Percentiles rank a stretch among this genome's conserved stretches.
Conservation (phyloP, 1,139 yeast genomes). For the Keqinozyma sinolaborantium region DNA sequence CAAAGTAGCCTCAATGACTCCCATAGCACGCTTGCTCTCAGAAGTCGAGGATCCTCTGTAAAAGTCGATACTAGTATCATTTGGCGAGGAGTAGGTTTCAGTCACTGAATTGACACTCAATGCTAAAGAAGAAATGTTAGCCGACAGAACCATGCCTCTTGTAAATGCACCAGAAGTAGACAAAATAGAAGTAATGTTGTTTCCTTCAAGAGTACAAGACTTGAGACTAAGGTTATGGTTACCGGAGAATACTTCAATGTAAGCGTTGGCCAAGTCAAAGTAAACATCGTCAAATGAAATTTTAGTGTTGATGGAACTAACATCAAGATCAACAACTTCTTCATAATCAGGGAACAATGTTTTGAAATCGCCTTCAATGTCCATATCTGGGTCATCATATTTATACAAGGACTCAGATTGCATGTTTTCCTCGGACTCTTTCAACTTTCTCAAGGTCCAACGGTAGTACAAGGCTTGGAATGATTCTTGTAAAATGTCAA, state of each 20-base stretch:
- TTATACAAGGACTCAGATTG: constrained; percentile 62
- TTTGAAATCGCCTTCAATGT: constrained; percentile 71
- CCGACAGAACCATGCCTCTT: constrained; percentile 22
- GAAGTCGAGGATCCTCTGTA: constrained; percentile 62
- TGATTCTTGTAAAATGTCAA: constrained; percentile 20
- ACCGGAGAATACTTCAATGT: constrained; percentile 24
- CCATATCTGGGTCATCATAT: constrained; percentile 59
- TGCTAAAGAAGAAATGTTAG: constrained; percentile 43
- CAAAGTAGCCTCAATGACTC: constrained; percentile 47
- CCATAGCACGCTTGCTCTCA: constrained; percentile 62
- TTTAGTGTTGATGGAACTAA: constrained; percentile 14
- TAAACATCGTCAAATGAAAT: constrained; percentile 28
- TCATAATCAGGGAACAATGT: constrained; percentile 85
- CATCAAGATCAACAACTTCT: constrained; percentile 45
- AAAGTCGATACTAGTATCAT: constrained; percentile 46
- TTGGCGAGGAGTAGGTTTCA: constrained; percentile 14
- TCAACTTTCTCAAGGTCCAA: constrained; percentile 73
- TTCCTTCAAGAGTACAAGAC: constrained; percentile 40
- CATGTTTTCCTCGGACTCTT: constrained; percentile 59
- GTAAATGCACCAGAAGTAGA: constrained; percentile 17
- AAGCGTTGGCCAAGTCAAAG: constrained; percentile 24
- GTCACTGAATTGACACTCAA: constrained; percentile 28
- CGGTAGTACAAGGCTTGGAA: constrained; percentile 66
- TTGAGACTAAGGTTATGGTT: constrained; percentile 14
- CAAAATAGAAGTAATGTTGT: constrained; percentile 26